Conservation (phyloP, 495 filamentous ascomycete species). For the Penicilliopsis zonata region DNA sequence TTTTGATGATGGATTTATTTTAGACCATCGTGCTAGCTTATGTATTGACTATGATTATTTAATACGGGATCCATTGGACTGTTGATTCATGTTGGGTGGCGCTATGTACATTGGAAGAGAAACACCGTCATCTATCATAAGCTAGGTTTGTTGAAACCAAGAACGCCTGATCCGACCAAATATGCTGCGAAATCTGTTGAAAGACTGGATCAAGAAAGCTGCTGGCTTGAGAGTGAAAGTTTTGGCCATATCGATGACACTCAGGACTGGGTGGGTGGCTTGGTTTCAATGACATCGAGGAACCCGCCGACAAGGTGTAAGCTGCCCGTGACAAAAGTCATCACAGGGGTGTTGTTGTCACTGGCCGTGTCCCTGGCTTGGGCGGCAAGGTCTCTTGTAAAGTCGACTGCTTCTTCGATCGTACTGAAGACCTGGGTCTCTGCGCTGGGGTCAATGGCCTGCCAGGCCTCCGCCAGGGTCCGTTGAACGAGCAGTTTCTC, state of each 20-base stretch:
- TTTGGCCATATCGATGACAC: too few species aligned
- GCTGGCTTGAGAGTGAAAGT: too few species aligned
- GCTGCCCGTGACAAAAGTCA: conserved; percentile 66
- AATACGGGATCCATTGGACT: too few species aligned
- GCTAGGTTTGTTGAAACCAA: conserved; percentile 1
- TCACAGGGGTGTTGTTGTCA: conserved; percentile 27
- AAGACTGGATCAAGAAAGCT: neutral
- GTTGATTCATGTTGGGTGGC: too few species aligned
- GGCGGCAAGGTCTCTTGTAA: conserved; percentile 42
- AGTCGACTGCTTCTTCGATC: conserved; percentile 76
- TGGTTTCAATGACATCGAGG: conserved; percentile 63
- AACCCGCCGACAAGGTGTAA: conserved; percentile 79
- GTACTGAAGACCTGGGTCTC: conserved; percentile 56
- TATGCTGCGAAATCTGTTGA: neutral
- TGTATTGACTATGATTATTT: too few species aligned
- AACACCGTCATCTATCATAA: neutral
- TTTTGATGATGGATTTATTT: too few species aligned
- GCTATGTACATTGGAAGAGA: too few species aligned
- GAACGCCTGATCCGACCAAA: too few species aligned
- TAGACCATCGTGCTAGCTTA: too few species aligned
- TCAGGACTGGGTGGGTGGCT: conserved; percentile 15
- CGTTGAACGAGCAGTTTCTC: conserved; percentile 61
- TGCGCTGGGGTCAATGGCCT: conserved; percentile 45
- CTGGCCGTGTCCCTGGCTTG: conserved; percentile 17
- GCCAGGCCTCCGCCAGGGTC: conserved; percentile 62